phyloP scores from a whole-genome alignment of 139 green algal species.

The Limnomonas spitsbergensis region DNA sequence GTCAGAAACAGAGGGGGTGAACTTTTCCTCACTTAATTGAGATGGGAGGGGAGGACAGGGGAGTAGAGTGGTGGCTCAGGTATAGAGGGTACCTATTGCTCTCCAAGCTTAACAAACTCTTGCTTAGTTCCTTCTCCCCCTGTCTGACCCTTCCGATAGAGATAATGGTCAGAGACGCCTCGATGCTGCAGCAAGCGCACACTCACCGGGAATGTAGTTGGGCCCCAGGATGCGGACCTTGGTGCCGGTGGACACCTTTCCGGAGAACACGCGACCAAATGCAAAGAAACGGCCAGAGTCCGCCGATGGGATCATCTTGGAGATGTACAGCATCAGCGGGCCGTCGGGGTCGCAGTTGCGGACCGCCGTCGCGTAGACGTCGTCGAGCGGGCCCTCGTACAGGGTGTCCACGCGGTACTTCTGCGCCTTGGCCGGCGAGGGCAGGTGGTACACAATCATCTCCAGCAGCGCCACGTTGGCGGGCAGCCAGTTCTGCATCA shows the following conservation, averaged over 20 bases:
- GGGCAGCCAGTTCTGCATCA: constrained; percentile 92
- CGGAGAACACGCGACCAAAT: constrained; percentile 96
- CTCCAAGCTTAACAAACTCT: too few species aligned
- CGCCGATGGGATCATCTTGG: constrained; percentile 97
- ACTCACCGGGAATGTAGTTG: constrained; percentile 97
- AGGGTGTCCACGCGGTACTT: constrained; percentile 95
- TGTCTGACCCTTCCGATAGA: too few species aligned
- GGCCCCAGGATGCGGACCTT: constrained; percentile 99
- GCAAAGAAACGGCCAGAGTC: constrained; percentile 99
- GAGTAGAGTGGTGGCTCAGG: too few species aligned
- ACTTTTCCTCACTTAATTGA: too few species aligned
- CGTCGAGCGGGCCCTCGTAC: constrained; percentile 97
- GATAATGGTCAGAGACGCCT: too few species aligned
- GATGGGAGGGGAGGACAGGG: too few species aligned
- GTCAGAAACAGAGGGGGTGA: too few species aligned
- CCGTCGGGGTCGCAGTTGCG: constrained; percentile 92
- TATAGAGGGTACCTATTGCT: too few species aligned
- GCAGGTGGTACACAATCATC: constrained; percentile 97
- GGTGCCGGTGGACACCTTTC: constrained; percentile 82
- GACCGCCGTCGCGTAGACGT: constrained; percentile 89
- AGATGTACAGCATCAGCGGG: constrained; percentile 98
- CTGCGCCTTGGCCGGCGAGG: constrained; percentile 81
- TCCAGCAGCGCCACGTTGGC: constrained; percentile 92
- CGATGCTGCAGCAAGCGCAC: too few species aligned
- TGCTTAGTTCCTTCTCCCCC: too few species aligned